A percentile compares a stretch with the other conserved stretches of the same genome.
Conservation (phyloP, 2,329 filamentous ascomycete species). For the Trichophyton mentagrophytes region DNA sequence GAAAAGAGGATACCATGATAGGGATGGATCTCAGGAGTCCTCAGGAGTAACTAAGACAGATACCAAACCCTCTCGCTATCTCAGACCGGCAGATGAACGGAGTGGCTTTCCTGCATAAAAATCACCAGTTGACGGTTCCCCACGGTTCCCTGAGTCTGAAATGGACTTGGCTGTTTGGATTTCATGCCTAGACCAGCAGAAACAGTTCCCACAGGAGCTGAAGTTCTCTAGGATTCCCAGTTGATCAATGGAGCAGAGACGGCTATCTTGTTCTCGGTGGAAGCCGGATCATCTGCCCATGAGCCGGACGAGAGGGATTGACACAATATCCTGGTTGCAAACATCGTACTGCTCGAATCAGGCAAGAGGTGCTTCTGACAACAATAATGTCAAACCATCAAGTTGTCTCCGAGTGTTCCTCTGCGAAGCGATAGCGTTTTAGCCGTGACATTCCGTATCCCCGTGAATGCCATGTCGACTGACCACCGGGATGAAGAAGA, state of each 20-base stretch:
- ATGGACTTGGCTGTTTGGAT: slow-evolving; percentile 21
- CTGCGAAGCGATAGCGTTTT: slow-evolving; percentile 31
- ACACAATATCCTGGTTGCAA: slow-evolving; percentile 35
- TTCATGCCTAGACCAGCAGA: slow-evolving; percentile 26
- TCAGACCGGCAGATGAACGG: slow-evolving; percentile 51
- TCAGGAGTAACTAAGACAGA: no score
- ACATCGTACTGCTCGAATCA: slow-evolving; percentile 41
- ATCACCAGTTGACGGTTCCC: slow-evolving; percentile 39
- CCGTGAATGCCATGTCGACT: slow-evolving; percentile 65
- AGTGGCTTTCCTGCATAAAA: slow-evolving; percentile 48
- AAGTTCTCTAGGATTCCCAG: slow-evolving; percentile 25
- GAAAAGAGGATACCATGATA: no score
- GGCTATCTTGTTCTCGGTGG: slow-evolving; percentile 30
- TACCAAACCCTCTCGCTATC: slow-evolving; percentile 29
- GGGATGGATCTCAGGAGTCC: no score
- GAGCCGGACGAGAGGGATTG: slow-evolving; percentile 26
- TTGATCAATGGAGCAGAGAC: slow-evolving; percentile 19
- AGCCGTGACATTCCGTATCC: slow-evolving; percentile 53
- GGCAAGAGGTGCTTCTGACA: slow-evolving; percentile 36
- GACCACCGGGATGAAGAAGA: slow-evolving; percentile 20
- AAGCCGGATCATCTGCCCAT: slow-evolving; percentile 13
- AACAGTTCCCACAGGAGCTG: slow-evolving; percentile 23
- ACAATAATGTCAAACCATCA: slow-evolving; percentile 46
- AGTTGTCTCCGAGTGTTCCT: slow-evolving; percentile 25
- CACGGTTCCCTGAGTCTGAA: slow-evolving; percentile 20